A percentile compares a stretch with the other conserved stretches of the same genome.
phyloP scores from a whole-genome alignment of 208 protist species.

The Acanthamoeba castellanii region DNA sequence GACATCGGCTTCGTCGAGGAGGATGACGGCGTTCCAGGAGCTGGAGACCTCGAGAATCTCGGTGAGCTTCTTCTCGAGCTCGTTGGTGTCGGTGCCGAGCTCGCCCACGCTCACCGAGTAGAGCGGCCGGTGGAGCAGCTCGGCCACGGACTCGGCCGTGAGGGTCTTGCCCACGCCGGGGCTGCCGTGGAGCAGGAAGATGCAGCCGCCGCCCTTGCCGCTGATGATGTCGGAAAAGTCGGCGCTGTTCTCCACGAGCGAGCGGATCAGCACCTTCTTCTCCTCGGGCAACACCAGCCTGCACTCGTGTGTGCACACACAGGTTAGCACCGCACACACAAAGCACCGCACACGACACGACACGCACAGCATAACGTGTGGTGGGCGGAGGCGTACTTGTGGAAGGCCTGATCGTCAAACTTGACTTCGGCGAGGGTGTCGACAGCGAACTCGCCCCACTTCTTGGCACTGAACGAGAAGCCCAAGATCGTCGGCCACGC shows the following conservation, averaged over 20 bases:
- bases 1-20: constrained; percentile 84
- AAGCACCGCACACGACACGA: too few species aligned
- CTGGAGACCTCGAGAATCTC: constrained; percentile 75
- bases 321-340: background rate
- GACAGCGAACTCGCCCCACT: constrained; percentile 28
- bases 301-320: too few species aligned
- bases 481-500: constrained; percentile 32
- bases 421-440: background rate
- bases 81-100: constrained; percentile 73
- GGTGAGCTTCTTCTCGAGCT: constrained; percentile 76
- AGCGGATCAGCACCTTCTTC: constrained; percentile 77
- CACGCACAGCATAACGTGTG: background rate
- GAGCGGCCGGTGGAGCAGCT: constrained; percentile 83
- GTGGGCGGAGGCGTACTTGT: background rate
- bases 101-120: constrained; percentile 83
- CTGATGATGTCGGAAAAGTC: constrained; percentile 80
- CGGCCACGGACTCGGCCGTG: constrained; percentile 84
- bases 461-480: constrained; percentile 32
- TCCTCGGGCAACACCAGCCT: constrained; percentile 77
- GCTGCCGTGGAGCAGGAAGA: constrained; percentile 85
- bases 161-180: constrained; percentile 85
- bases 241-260: constrained; percentile 74
- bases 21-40: constrained; percentile 81
- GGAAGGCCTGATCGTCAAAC: constrained; percentile 25
- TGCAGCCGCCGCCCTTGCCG: constrained; percentile 81